Base-by-base conservation (phyloP, 257 asterid species). In the Fraxinus excelsior region DNA sequence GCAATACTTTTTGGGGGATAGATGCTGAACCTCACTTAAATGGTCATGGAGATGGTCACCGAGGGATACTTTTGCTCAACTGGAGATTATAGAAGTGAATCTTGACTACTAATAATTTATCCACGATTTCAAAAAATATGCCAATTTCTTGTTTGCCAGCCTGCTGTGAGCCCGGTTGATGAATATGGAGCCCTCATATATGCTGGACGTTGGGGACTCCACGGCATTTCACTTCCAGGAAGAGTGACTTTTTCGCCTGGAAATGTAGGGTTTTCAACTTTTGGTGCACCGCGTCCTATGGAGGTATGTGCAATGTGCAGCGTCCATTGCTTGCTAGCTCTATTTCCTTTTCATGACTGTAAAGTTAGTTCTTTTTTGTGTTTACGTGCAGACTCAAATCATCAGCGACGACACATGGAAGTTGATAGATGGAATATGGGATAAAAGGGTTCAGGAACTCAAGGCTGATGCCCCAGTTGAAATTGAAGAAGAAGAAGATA, bases 181-280 rank as follows among this genome's bases (percentile, higher is more conserved):
- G 99, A 95, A 84, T 91, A 91, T 70, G 99, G 98, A 29, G 96
- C 97, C 73, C 88, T 95, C 37, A 44, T 93, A 68, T 81, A 90
- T 82, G 93, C 92, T 38, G 99, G 99, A 83, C 90, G 98, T 67
- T 95, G 99, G 99, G 99, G 98, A 70, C 75, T 91, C 79, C 93
- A 88, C 60, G 99, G 99, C 29, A 88, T 93, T 80, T 91, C 98
- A 29, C 92, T 95, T 83, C 99, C 99, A 49, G 99, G 99, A 84
- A 95, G 98, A 85, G 97, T 91, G 71, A 95, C 99, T 25, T 95
- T 93, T 87, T 94, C 98, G 64, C 99, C 99, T 58, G 99, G 99
- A 76, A 95, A 95, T 87, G 92, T 89, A 53, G 99, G 99, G 35
- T 93, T 93, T 81, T 70, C 88, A 42, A 93, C 97, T 60, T 95